Evolutionary conservation across 805 yeast genomes (phyloP).

Genomic region (Vanderwaltozyma verrucispora): DNA sequence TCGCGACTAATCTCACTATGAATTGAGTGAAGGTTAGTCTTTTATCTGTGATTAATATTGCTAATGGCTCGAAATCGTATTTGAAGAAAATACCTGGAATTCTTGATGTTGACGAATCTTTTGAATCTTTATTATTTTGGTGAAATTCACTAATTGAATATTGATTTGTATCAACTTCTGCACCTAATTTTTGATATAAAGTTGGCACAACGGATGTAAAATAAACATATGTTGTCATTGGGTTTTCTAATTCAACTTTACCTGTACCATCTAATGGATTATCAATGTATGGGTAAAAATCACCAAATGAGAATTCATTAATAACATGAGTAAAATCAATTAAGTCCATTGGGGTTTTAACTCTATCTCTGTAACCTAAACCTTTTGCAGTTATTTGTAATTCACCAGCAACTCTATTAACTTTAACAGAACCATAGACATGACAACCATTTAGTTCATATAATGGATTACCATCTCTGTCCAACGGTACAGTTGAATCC

Average conservation of each 20-base stretch:
- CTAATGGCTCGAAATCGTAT: slow-evolving; percentile 84
- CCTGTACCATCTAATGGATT: slow-evolving; percentile 83
- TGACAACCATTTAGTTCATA: slow-evolving; percentile 54
- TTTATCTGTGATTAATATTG: slow-evolving; percentile 54
- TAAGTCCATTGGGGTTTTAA: slow-evolving; percentile 36
- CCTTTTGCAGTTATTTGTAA: slow-evolving; percentile 78
- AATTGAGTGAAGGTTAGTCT: slow-evolving; percentile 73
- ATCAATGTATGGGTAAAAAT: slow-evolving; percentile 71
- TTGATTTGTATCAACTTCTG: slow-evolving; percentile 70
- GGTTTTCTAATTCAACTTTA: slow-evolving; percentile 38
- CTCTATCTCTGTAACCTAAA: slow-evolving; percentile 41
- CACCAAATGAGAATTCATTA: slow-evolving; percentile 84
- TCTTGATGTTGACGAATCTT: slow-evolving; percentile 9
- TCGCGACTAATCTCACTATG: slow-evolving; percentile 65
- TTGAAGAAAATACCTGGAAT: slow-evolving; percentile 74
- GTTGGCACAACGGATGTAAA: slow-evolving; percentile 79
- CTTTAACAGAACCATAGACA: slow-evolving; percentile 71
- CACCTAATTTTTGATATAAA: slow-evolving; percentile 56
- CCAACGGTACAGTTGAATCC: slow-evolving; percentile 23
- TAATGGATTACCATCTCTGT: slow-evolving; percentile 30
- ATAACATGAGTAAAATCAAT: slow-evolving; percentile 78
- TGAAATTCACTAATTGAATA: slow-evolving; percentile 59
- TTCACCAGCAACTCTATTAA: slow-evolving; percentile 77
- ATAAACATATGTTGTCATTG: slow-evolving; percentile 49
- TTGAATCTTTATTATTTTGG: slow-evolving; percentile 25